These are phyloP conservation scores for Dipteronia sinensis DNA, from an alignment of 345 rosid genomes.

Conservation along the genomic window DNA sequence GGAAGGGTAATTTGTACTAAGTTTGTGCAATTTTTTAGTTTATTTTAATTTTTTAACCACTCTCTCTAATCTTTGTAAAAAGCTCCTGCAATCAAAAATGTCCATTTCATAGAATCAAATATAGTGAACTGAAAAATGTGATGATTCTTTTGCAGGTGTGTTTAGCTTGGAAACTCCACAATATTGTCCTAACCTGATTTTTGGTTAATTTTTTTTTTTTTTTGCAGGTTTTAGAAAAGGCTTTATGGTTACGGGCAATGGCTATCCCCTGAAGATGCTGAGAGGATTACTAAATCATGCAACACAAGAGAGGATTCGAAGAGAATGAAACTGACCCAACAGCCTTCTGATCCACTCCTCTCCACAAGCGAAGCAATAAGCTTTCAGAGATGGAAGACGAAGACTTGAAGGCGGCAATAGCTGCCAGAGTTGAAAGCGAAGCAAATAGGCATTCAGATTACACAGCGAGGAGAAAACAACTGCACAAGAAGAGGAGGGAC, in stretches of 20 bases:
- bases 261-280: conserved; percentile 89
- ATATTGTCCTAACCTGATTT: conserved; percentile 1
- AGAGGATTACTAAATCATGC: conserved; percentile 67
- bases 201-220: background rate
- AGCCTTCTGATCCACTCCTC: conserved; percentile 35
- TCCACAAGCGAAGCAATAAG: conserved; percentile 38
- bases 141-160: background rate
- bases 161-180: conserved; percentile 20
- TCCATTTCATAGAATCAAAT: background rate
- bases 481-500: conserved; percentile 27
- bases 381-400: conserved; percentile 68
- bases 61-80: too few species aligned
- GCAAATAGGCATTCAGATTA: too few species aligned
- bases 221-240: conserved; percentile 83
- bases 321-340: conserved; percentile 35
- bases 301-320: conserved; percentile 41
- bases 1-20: too few species aligned
- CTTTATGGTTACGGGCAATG: conserved; percentile 87
- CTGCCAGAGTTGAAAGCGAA: too few species aligned
- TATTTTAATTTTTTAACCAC: too few species aligned
- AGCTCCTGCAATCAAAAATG: too few species aligned
- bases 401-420: conserved; percentile 86
- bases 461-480: conserved; percentile 25
- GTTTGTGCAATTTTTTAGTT: too few species aligned
- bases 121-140: background rate